Evolutionary conservation across 768 basidiomycete genomes (phyloP).

Genomic region (Hypholoma fasciculare): DNA sequence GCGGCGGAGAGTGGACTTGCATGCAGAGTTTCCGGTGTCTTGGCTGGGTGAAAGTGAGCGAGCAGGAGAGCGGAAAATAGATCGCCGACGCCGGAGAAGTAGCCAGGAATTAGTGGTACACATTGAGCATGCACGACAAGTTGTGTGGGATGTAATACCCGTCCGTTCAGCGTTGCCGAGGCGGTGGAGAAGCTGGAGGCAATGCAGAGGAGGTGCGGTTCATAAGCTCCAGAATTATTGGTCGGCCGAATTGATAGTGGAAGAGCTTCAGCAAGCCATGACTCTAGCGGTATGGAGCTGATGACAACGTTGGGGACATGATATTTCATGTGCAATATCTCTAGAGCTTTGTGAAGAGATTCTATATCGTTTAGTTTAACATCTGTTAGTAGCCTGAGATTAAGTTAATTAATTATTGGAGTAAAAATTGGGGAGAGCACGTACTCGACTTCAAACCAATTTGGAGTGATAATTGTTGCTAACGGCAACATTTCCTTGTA

Average conservation of each 20-base stretch:
- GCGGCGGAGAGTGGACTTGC: constrained; percentile 54
- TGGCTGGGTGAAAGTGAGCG: constrained; percentile 61
- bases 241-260: constrained; percentile 46
- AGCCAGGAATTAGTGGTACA: constrained; percentile 82
- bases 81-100: constrained; percentile 97
- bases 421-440: constrained; percentile 21
- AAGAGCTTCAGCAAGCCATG: constrained; percentile 58
- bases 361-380: constrained; percentile 62
- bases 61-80: constrained; percentile 92
- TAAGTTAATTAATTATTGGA: constrained; percentile 17
- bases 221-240: constrained; percentile 27
- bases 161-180: constrained; percentile 12
- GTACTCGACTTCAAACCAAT: constrained; percentile 98
- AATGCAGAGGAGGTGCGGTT: constrained; percentile 71
- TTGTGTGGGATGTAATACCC: constrained; percentile 7
- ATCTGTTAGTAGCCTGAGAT: constrained; percentile 71
- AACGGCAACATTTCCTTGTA: constrained; percentile 79
- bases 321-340: constrained; percentile 73
- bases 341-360: constrained; percentile 70
- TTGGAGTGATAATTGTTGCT: constrained; percentile 95
- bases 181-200: constrained; percentile 54
- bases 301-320: constrained; percentile 86
- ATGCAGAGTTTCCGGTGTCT: constrained; percentile 12
- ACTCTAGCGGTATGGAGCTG: constrained; percentile 77
- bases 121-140: constrained; percentile 65